phyloP scores from a whole-genome alignment of 495 filamentous ascomycete species.

The Aspergillus homomorphus region DNA sequence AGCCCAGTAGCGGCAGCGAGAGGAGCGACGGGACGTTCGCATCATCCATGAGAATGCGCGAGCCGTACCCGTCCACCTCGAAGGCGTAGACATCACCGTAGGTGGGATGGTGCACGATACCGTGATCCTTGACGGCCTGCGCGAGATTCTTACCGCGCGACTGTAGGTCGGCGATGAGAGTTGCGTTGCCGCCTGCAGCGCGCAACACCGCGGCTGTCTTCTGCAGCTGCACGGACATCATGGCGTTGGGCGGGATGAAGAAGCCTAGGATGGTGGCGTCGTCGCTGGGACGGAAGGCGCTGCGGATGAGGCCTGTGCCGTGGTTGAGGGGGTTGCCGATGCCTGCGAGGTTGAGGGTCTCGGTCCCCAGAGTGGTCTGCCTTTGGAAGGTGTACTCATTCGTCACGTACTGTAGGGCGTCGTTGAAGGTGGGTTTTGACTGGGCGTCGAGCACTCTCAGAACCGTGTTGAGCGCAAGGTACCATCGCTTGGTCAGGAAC shows the following conservation, averaged over 20 bases:
- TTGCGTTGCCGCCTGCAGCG: constrained; percentile 50
- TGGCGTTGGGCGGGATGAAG: constrained; percentile 94
- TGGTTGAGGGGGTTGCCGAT: constrained; percentile 86
- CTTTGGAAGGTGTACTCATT: constrained; percentile 89
- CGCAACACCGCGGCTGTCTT: constrained; percentile 68
- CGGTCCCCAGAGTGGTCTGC: constrained; percentile 75
- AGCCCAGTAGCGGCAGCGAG: constrained; percentile 83
- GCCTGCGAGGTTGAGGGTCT: constrained; percentile 80
- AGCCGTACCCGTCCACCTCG: constrained; percentile 95
- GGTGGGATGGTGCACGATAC: constrained; percentile 77
- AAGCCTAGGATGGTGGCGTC: constrained; percentile 95
- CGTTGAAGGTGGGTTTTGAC: constrained; percentile 73
- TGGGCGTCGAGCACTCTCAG: constrained; percentile 74
- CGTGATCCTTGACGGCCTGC: constrained; percentile 79
- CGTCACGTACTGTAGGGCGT: constrained; percentile 54
- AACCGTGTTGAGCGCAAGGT: constrained; percentile 70
- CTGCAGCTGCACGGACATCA: constrained; percentile 89
- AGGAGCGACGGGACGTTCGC: constrained; percentile 92
- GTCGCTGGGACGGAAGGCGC: constrained; percentile 94
- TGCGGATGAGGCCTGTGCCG: constrained; percentile 81
- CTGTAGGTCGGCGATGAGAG: constrained; percentile 52
- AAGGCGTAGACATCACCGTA: constrained; percentile 93
- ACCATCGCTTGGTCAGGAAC: constrained; percentile 78
- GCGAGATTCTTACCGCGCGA: constrained; percentile 66
- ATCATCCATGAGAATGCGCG: constrained; percentile 91